Percentiles rank a stretch among this genome's conserved stretches.
Conservation (phyloP, 257 asterid genomes). For the Lycium ferocissimum region DNA sequence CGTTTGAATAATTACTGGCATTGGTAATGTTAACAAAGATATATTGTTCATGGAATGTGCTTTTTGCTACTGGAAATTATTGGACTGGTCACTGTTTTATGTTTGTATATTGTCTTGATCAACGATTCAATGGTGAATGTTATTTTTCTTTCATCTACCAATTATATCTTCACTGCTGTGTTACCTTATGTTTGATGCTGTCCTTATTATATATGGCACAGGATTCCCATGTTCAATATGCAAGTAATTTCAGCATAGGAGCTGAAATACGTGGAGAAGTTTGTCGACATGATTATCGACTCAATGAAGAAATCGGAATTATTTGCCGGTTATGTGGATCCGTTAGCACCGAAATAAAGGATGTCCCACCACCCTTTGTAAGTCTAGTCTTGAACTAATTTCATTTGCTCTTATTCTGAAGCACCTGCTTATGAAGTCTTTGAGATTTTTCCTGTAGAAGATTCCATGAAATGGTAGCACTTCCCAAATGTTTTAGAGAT, state of each 20-base stretch:
- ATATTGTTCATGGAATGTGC: background rate
- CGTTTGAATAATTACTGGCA: background rate
- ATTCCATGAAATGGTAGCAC: background rate
- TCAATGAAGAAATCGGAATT: slow-evolving; percentile 85
- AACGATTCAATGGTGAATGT: background rate
- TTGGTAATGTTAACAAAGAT: background rate
- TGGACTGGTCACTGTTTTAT: background rate
- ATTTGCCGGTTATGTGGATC: slow-evolving; percentile 80
- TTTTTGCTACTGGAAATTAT: slow-evolving; percentile 18
- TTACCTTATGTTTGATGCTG: slow-evolving; percentile 19
- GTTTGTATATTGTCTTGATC: slow-evolving; percentile 11
- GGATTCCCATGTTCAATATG: slow-evolving; percentile 48
- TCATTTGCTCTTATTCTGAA: slow-evolving; percentile 10
- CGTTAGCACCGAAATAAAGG: slow-evolving; percentile 80
- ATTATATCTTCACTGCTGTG: background rate
- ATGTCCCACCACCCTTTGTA: slow-evolving; percentile 86
- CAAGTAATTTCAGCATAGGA: slow-evolving; percentile 45
- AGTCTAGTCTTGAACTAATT: slow-evolving; percentile 41
- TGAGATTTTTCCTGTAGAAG: background rate
- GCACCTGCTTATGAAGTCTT: slow-evolving; percentile 7
- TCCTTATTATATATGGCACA: slow-evolving; percentile 37
- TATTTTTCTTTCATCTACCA: background rate
- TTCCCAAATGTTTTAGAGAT: background rate
- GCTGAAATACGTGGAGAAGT: slow-evolving; percentile 38
- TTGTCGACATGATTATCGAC: slow-evolving; percentile 80